phyloP scores from a whole-genome alignment of 2,329 filamentous ascomycete species.

The Ophiocordyceps sinensis region DNA sequence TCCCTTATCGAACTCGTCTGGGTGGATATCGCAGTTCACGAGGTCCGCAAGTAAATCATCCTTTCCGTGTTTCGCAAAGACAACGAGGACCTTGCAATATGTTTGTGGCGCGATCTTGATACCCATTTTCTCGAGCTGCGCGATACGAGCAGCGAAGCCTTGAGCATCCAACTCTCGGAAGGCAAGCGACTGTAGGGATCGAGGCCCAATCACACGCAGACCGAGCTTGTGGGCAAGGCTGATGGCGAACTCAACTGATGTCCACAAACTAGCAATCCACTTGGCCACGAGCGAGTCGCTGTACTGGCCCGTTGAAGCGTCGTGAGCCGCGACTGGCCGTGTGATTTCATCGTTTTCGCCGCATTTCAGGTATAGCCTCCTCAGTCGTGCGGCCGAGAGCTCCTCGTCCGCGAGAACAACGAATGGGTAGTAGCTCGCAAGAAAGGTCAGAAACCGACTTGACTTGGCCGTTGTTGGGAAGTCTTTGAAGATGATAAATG shows the following conservation, averaged over 20 bases:
- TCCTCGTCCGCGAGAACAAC: conserved; percentile 24
- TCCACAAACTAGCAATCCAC: conserved; percentile 60
- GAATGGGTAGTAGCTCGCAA: conserved; percentile 29
- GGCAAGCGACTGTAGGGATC: conserved; percentile 65
- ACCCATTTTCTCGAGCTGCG: conserved; percentile 43
- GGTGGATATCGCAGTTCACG: conserved; percentile 35
- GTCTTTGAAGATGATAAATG: conserved; percentile 26
- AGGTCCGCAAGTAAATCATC: conserved; percentile 30
- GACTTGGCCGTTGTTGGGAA: conserved; percentile 24
- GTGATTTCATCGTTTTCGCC: background rate
- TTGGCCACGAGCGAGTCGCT: conserved; percentile 52
- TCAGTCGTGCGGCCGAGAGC: conserved; percentile 7
- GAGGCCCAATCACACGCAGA: conserved; percentile 56
- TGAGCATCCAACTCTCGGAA: conserved; percentile 43
- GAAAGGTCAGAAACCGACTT: conserved; percentile 32
- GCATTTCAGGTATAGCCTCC: background rate
- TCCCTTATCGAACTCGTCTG: conserved; percentile 37
- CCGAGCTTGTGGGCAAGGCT: conserved; percentile 56
- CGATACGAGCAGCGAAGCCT: conserved; percentile 43
- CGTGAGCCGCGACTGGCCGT: background rate
- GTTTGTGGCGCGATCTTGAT: conserved; percentile 48
- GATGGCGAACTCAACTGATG: conserved; percentile 59
- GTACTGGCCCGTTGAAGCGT: conserved; percentile 8
- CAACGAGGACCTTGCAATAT: conserved; percentile 51
- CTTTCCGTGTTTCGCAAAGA: conserved; percentile 46